Evolutionary conservation across 176 grass and related monocot genomes (phyloP), one percentile per base, ranked within the genome.

Genomic region (Hsuehochloa calcarea): DNA sequence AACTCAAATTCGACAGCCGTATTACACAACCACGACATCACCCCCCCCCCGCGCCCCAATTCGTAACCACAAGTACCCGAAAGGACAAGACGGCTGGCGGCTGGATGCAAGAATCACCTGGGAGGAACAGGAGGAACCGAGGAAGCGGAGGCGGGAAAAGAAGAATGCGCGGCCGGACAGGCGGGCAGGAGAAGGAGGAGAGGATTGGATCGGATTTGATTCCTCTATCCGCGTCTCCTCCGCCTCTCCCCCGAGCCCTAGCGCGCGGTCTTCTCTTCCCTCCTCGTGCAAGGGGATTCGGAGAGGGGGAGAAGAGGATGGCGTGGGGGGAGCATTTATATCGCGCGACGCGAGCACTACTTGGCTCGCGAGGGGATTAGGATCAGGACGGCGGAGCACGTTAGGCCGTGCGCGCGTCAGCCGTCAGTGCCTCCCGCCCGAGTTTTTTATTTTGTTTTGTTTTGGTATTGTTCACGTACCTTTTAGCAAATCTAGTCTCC

Each of bases 271-370:
- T 46, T 29, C 34, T 54, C 8, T 25, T 23, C 56, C 10, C 61
- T 44, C 83, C 19, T 56, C 85, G 31, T 69, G 29, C 20, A 29
- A n/a, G 56, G 55, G 67, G 56, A 58, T 64, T 74, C 10, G 68
- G 39, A 44, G 15, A 29, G 81, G 39, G 70, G 72, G 40, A 15
- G 65, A 3, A 2, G 26, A 35, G 5, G 68, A 26, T 44, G 72
- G 41, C 47, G 68, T 72, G 49, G 79, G 67, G 68, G 23, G 41
- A 13, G 72, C 25, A 66, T 66, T 80, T 85, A 84, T 88, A 83
- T 8, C 54, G 52, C 39, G 37, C 22, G 27, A 20, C 6, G 29
- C 3, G 17, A 16, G 15, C 49, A 16, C 15, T 51, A 16, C 49
- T 51, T 3, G 17, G 74, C 6, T 39, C 38, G 38, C 38, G 4